Base-by-base conservation (phyloP, 176 grass and related monocot genomes). In the Oryza punctata region DNA sequence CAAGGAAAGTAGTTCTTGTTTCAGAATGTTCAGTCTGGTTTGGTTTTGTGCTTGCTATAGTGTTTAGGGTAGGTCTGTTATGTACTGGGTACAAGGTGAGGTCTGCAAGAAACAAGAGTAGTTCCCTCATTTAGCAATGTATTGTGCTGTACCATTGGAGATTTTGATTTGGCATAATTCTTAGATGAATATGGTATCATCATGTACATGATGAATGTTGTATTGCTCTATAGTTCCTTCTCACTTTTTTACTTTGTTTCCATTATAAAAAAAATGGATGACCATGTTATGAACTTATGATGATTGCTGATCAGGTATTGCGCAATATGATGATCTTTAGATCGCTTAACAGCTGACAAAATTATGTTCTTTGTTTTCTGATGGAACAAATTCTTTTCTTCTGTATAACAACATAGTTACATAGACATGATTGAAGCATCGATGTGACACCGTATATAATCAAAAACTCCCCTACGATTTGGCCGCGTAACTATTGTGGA, bases 31-130 rank as follows among this genome's bases (percentile, higher is more conserved):
- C 28, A 11, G 74, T 35, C 2, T 89, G 82, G 67, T 85, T 79
- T 85, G 28, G 4, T 75, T 60, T 60, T 80, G 49, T 86, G 77
- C 44, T 84, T 84, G 76, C 65, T 80, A 10, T 76, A 78, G 60
- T 82, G 47, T 78, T 91, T 77, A 75, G 78, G 81, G 27, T 82
- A 81, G 78, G 72, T 60, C 44, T 82, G 23, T 91, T 69, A 50
- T 83, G 80, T 70, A 52, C 41, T 83, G 60, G 75, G 9, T 79
- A 79, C 68, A 79, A 69, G 68, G 23, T 78, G 78, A 46, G 44
- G 11, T 78, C 33, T 63, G 68, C 68, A 86, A 75, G 74, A 61
- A 82, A 75, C 69, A 83, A 14, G 16, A 82, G 5, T 67, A 37
- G 30, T 25, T 65, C 13, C 23, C 70, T 86, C 60, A 40, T 73